Conservation (phyloP, 164 flowering plant genomes). For the Macadamia tetraphylla region DNA sequence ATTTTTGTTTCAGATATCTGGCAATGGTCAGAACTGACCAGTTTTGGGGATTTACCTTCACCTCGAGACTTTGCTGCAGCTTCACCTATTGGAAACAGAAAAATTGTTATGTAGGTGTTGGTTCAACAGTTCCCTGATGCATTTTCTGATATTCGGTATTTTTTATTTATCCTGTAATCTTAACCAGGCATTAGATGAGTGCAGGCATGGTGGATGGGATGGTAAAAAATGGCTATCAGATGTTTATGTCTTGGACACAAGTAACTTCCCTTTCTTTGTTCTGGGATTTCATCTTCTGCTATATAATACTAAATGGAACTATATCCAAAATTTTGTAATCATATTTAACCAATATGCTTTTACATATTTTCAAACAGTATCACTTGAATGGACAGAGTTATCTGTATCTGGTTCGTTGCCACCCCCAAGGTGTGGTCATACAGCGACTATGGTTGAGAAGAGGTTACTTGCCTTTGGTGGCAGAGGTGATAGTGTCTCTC, state of each 20-base stretch:
- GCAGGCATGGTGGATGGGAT: constrained; percentile 99
- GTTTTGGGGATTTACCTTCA: constrained; percentile 94
- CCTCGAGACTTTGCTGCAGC: constrained; percentile 93
- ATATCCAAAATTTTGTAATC: not conserved
- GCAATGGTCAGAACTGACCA: constrained; percentile 96
- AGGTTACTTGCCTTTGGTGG: constrained; percentile 92
- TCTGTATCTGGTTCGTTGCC: constrained; percentile 73
- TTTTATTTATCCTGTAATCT: constrained; percentile 3
- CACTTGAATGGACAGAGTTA: constrained; percentile 94
- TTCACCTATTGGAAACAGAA: constrained; percentile 78
- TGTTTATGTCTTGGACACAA: constrained; percentile 92
- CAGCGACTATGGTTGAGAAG: constrained; percentile 96
- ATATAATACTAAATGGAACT: not conserved
- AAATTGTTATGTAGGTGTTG: constrained; percentile 80
- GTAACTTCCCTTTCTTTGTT: constrained; percentile 38
- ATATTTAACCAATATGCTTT: not conserved
- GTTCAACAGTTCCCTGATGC: not conserved
- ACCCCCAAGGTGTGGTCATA: constrained; percentile 96
- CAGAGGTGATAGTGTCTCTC: constrained; percentile 52
- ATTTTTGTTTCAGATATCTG: constrained; percentile 67
- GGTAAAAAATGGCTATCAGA: constrained; percentile 98
- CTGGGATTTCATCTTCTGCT: not conserved
- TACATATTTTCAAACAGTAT: constrained; percentile 42
- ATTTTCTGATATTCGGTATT: not conserved
- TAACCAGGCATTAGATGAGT: constrained; percentile 8